These are phyloP conservation scores for Candida tetrigidarum DNA, from an alignment of 1,139 yeast species.

Conservation along the genomic window DNA sequence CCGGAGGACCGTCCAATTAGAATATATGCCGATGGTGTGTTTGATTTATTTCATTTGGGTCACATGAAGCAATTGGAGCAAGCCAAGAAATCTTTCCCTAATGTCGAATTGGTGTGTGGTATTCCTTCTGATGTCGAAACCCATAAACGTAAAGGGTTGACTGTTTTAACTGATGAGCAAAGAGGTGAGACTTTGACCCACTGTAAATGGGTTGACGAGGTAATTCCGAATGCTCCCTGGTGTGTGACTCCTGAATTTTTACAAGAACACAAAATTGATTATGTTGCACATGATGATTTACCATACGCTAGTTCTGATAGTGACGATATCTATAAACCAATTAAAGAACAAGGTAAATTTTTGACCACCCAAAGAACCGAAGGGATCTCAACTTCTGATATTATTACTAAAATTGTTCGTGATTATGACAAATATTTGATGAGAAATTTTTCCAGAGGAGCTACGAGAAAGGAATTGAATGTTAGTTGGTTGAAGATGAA, in stretches of 20 bases:
- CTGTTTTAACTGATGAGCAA: constrained; percentile 87
- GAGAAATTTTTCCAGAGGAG: constrained; percentile 98
- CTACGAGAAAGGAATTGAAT: constrained; percentile 92
- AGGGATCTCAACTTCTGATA: constrained; percentile 95
- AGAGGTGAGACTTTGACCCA: constrained; percentile 87
- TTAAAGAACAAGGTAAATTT: constrained; percentile 89
- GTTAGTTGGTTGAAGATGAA: constrained; percentile 98
- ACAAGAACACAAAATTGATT: constrained; percentile 80
- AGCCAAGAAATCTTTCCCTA: constrained; percentile 90
- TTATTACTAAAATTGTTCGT: constrained; percentile 90
- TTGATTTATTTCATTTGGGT: constrained; percentile 94
- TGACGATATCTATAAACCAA: constrained; percentile 92
- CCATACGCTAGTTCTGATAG: constrained; percentile 89
- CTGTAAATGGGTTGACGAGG: constrained; percentile 98
- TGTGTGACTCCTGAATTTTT: constrained; percentile 84
- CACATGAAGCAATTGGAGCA: constrained; percentile 98
- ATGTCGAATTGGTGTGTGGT: constrained; percentile 86
- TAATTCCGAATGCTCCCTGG: constrained; percentile 95
- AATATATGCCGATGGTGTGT: constrained; percentile 96
- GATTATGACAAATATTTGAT: constrained; percentile 96
- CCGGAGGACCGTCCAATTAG: constrained; percentile 87
- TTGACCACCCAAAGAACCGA: constrained; percentile 95
- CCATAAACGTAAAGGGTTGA: constrained; percentile 89
- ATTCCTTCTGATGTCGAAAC: constrained; percentile 90
- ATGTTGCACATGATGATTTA: constrained; percentile 96